These are phyloP conservation scores for Candida ipomoeae DNA, from an alignment of 805 yeast species.

Conservation along the genomic window DNA sequence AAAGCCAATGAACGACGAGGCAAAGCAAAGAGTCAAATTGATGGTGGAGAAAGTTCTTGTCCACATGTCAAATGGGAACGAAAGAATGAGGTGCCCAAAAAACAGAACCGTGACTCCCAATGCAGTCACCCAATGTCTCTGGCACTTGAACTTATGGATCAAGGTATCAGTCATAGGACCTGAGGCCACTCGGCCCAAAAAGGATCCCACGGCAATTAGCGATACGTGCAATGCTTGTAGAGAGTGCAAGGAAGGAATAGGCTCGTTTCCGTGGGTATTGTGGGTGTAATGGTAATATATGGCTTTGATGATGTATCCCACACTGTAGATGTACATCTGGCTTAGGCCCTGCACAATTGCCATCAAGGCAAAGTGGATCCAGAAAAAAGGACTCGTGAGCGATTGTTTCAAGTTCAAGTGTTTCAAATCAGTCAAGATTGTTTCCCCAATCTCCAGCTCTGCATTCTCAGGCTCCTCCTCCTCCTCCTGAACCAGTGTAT, in stretches of 20 bases:
- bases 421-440: slow-evolving; percentile 10
- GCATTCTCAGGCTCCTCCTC: neutral
- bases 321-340: slow-evolving; percentile 35
- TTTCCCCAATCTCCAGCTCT: neutral
- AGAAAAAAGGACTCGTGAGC: slow-evolving; percentile 27
- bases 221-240: slow-evolving; percentile 34
- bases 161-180: slow-evolving; percentile 31
- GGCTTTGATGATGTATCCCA: slow-evolving; percentile 32
- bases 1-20: slow-evolving; percentile 28
- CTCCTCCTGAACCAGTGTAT: neutral
- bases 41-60: slow-evolving; percentile 12
- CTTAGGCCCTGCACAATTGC: slow-evolving; percentile 35
- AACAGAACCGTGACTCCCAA: slow-evolving; percentile 28
- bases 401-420: slow-evolving; percentile 19
- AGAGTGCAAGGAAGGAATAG: slow-evolving; percentile 16
- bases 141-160: slow-evolving; percentile 20
- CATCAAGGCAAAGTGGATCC: slow-evolving; percentile 30
- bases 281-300: slow-evolving; percentile 13
- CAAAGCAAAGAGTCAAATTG: slow-evolving; percentile 20
- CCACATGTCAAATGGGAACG: slow-evolving; percentile 15
- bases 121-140: slow-evolving; percentile 32
- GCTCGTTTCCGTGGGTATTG: neutral
- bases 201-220: slow-evolving; percentile 28
- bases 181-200: slow-evolving; percentile 28
- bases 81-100: slow-evolving; percentile 22